Conservation (phyloP, 257 asterid genomes). For the Scutellaria galericulata region DNA sequence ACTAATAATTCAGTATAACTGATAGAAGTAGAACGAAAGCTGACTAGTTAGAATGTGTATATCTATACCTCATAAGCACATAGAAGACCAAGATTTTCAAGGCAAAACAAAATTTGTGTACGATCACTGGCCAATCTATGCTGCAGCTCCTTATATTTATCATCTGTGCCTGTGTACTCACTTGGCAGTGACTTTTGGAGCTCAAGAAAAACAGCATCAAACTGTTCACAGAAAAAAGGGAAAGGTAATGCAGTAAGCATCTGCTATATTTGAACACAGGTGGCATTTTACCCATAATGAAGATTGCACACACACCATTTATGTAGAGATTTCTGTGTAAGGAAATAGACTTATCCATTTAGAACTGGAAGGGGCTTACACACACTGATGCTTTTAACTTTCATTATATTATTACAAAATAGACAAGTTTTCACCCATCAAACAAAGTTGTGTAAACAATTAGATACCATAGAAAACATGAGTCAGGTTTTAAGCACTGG, state of each 20-base stretch:
- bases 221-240: constrained; percentile 46
- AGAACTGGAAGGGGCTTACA: not conserved
- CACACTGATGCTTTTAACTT: constrained; percentile 1
- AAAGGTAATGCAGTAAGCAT: constrained; percentile 23
- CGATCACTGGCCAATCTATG: constrained; percentile 56
- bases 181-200: constrained; percentile 42
- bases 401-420: no score
- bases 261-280: constrained; percentile 7
- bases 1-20: not conserved
- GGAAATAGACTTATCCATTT: constrained; percentile 12
- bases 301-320: not conserved
- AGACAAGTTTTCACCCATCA: no score
- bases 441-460: not conserved
- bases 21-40: constrained; percentile 17
- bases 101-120: constrained; percentile 64
- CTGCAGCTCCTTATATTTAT: constrained; percentile 44
- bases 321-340: constrained; percentile 1
- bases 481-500: not conserved
- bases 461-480: not conserved
- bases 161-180: constrained; percentile 42
- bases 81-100: constrained; percentile 77
- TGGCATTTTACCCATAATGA: not conserved
- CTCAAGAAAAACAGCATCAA: constrained; percentile 57
- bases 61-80: constrained; percentile 77
- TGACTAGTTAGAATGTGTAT: not conserved